Evolutionary conservation across 306 rosid genomes (phyloP).

Genomic region (Begonia masoniana): DNA sequence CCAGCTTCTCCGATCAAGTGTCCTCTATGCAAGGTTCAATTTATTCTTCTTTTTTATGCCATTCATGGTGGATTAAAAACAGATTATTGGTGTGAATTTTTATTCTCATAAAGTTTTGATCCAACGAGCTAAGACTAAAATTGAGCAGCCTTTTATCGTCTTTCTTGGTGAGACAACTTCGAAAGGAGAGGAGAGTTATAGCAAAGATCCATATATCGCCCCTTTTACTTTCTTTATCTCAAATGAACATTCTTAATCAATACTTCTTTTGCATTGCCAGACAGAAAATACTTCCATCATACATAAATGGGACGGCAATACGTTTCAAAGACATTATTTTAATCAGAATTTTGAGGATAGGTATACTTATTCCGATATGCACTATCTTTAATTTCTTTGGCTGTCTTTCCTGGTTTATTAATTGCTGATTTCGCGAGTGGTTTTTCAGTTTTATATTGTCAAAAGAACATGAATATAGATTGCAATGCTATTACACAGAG

Average conservation of each 20-base stretch:
- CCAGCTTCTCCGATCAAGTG: slow-evolving; percentile 49
- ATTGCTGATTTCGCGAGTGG: slow-evolving; percentile 8
- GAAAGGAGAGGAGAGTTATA: too few relatives aligned
- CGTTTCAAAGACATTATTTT: slow-evolving; percentile 45
- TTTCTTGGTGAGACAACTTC: too few relatives aligned
- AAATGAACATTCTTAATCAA: too few relatives aligned
- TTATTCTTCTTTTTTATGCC: neutral
- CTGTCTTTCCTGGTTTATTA: slow-evolving; percentile 1
- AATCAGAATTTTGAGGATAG: slow-evolving; percentile 32
- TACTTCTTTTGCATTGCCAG: slow-evolving; percentile 23
- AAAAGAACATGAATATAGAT: slow-evolving; percentile 62
- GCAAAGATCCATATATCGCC: too few relatives aligned
- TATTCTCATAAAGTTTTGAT: too few relatives aligned
- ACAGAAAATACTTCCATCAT: slow-evolving; percentile 48
- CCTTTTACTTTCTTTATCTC: too few relatives aligned
- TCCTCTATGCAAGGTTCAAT: slow-evolving; percentile 84
- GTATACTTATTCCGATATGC: slow-evolving; percentile 20
- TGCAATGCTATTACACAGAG: slow-evolving; percentile 80
- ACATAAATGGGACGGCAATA: slow-evolving; percentile 50
- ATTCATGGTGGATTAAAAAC: neutral
- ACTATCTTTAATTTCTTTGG: slow-evolving; percentile 1
- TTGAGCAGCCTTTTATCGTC: too few relatives aligned
- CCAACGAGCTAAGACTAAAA: too few relatives aligned
- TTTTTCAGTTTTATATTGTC: slow-evolving; percentile 54
- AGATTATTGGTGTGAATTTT: too few relatives aligned